These are phyloP conservation scores for Aspergillus calidoustus DNA, from an alignment of 2,329 filamentous ascomycete species.

Conservation along the genomic window DNA sequence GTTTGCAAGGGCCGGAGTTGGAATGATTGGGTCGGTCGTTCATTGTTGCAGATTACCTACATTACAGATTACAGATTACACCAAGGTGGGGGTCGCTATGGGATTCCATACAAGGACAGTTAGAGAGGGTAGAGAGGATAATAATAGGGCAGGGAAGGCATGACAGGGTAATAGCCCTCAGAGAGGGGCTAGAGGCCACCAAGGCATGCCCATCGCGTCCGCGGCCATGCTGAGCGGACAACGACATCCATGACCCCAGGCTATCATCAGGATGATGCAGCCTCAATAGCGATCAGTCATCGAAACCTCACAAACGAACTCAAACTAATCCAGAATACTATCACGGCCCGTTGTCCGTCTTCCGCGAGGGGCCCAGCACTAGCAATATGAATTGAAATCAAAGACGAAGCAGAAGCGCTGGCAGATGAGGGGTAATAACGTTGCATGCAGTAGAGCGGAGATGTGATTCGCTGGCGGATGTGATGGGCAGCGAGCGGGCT, in stretches of 20 bases:
- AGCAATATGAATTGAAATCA: background rate
- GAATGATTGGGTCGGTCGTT: too few relatives aligned
- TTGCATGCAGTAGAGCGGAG: conserved; percentile 9
- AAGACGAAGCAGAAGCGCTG: background rate
- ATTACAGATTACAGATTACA: too few relatives aligned
- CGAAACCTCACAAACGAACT: background rate
- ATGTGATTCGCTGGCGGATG: conserved; percentile 3
- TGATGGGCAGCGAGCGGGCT: background rate
- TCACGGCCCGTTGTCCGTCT: background rate
- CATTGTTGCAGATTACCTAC: too few relatives aligned
- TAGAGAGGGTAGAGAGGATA: too few relatives aligned
- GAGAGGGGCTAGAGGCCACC: too few relatives aligned
- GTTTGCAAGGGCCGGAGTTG: background rate
- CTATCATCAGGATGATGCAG: background rate
- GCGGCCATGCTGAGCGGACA: background rate
- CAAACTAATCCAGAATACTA: background rate
- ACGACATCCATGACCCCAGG: background rate
- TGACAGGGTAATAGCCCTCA: too few relatives aligned
- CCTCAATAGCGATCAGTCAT: background rate
- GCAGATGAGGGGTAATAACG: conserved; percentile 11
- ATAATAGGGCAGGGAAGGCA: too few relatives aligned
- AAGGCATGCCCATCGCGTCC: background rate
- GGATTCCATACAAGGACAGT: too few relatives aligned
- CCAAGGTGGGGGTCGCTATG: too few relatives aligned
- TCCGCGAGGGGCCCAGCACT: background rate